A percentile compares a stretch with the other conserved stretches of the same genome.
Evolutionary conservation across 2,329 filamentous ascomycete genomes (phyloP).

Genomic region (Penicillium sp.): DNA sequence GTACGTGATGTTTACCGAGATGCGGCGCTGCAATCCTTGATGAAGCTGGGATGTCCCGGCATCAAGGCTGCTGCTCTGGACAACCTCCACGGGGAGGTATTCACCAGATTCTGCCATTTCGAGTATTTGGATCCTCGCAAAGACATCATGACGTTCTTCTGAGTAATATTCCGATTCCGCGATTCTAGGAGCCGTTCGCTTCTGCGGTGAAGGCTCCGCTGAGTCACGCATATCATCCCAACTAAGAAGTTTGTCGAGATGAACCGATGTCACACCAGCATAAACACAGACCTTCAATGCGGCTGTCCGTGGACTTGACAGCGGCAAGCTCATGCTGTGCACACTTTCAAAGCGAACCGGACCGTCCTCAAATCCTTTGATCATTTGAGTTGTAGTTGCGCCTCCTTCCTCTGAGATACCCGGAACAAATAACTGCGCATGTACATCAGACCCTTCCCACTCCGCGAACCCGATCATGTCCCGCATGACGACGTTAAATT

Average conservation of each 20-base stretch:
- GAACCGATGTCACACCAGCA: slow-evolving; percentile 85
- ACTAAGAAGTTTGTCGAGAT: slow-evolving; percentile 93
- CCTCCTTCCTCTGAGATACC: slow-evolving; percentile 86
- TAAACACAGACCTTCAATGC: slow-evolving; percentile 86
- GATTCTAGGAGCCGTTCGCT: slow-evolving; percentile 65
- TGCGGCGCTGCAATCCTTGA: slow-evolving; percentile 85
- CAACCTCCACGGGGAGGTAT: slow-evolving; percentile 88
- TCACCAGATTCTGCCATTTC: slow-evolving; percentile 89
- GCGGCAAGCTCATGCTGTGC: slow-evolving; percentile 92
- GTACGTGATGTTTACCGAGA: slow-evolving; percentile 85
- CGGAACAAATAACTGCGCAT: slow-evolving; percentile 94
- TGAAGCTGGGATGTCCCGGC: slow-evolving; percentile 91
- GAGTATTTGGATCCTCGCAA: slow-evolving; percentile 81
- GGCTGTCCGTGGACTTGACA: slow-evolving; percentile 71
- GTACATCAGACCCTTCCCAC: slow-evolving; percentile 90
- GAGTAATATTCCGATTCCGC: slow-evolving; percentile 90
- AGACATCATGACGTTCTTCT: slow-evolving; percentile 90
- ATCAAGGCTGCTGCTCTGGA: slow-evolving; percentile 80
- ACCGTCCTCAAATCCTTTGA: slow-evolving; percentile 88
- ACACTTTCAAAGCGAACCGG: slow-evolving; percentile 94
- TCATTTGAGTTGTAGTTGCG: slow-evolving; percentile 92
- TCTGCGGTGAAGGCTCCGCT: slow-evolving; percentile 55
- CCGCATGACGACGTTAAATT: slow-evolving; percentile 99
- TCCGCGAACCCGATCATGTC: slow-evolving; percentile 93
- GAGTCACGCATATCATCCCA: slow-evolving; percentile 98